Evolutionary conservation across 2,329 filamentous ascomycete genomes (phyloP), one percentile per base, ranked within the genome.

Genomic region (Penicillium palitans): DNA sequence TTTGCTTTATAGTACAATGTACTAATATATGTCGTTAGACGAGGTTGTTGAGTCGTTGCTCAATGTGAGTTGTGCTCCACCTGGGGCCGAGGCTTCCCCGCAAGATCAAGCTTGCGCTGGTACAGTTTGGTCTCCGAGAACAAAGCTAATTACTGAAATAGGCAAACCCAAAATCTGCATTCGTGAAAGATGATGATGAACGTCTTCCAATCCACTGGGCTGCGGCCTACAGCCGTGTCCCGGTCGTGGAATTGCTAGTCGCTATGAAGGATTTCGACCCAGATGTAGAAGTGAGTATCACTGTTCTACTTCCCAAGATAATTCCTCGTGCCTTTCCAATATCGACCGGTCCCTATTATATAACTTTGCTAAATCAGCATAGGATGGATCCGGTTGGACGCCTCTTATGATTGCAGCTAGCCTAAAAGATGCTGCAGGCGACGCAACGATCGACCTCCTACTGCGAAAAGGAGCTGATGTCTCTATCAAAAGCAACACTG

Each of bases 161-260:
- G 89, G 86, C 87, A 65, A 92, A 96, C 70, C 87, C 90, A 2
- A 93, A 90, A 69, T 84, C 96, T 40, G 87, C 90, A 27, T 81
- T 79, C 58, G 86, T 87, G 68, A 81, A 79, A 69, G 95, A 99
- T 70, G 88, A 90, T 49, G 95, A 99, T 74, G 91, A 91, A 17
- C 90, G 95, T 45, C 84, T 96, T 39, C 88, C 95, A 2, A 87
- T 98, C 57, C 95, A 99, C 80, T 99, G 95, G 95, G 93, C 95
- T 0, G 86, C 87, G 2, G 95, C 93, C 24, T 89, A 90, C 74
- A 96, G 95, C 72, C 88, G 87, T 65, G 77, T 88, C 7, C 84
- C 87, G 25, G 91, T 97, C 59, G 87, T 90, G 19, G 81, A 89
- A 50, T 73, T 93, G 21, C 81, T 98, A 4, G 83, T 89, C 2